phyloP scores from a whole-genome alignment of 2,329 filamentous ascomycete species.

The Calonectria multiphialidica region DNA sequence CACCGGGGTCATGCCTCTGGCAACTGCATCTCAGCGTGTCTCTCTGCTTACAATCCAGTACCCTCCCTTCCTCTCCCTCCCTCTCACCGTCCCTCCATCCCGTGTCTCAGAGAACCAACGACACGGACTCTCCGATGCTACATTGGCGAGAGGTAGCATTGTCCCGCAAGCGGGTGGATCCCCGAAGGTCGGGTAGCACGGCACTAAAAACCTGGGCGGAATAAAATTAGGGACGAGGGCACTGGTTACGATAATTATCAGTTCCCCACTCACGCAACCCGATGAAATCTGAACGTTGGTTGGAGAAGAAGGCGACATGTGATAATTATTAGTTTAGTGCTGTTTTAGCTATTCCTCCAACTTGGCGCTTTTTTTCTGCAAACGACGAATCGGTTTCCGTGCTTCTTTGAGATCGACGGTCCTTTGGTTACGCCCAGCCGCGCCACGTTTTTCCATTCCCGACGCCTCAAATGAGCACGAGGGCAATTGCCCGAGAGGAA shows the following conservation, averaged over 20 bases:
- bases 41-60: background rate
- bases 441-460: background rate
- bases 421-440: background rate
- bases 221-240: constrained; percentile 9
- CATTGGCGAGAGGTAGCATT: constrained; percentile 28
- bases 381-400: too few relatives aligned
- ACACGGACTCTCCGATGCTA: constrained; percentile 17
- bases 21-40: background rate
- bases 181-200: constrained; percentile 19
- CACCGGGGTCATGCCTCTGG: too few relatives aligned
- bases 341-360: too few relatives aligned
- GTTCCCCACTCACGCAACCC: background rate
- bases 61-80: background rate
- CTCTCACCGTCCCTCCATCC: background rate
- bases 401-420: too few relatives aligned
- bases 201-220: background rate
- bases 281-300: background rate
- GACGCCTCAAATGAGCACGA: constrained; percentile 1
- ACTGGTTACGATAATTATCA: constrained; percentile 10
- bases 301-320: background rate
- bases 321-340: background rate
- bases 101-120: constrained; percentile 11
- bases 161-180: constrained; percentile 22
- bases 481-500: constrained; percentile 2
- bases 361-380: background rate